Conservation (phyloP, 2,329 filamentous ascomycete genomes). For the Neofusicoccum sp. region DNA sequence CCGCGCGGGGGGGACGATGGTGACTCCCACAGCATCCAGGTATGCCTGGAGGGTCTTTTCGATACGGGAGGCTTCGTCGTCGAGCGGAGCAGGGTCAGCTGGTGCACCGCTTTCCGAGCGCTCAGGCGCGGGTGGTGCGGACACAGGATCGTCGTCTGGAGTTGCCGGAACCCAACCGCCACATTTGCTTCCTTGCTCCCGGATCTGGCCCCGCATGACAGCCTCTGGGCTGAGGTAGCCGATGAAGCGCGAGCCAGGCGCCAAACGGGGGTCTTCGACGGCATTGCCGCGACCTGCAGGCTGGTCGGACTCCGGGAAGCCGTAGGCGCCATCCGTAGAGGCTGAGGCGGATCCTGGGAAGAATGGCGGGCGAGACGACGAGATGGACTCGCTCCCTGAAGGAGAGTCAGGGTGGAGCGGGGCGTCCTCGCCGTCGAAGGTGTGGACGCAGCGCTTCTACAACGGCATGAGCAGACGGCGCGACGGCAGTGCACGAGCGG, state of each 20-base stretch:
- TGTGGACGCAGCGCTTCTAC: constrained; percentile 44
- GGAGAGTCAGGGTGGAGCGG: constrained; percentile 8
- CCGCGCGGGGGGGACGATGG: constrained; percentile 34
- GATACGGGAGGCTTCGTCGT: constrained; percentile 19
- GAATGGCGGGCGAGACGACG: constrained; percentile 22
- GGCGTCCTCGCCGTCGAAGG: constrained; percentile 37
- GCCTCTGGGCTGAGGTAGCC: constrained; percentile 49
- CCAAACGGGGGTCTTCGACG: constrained; percentile 22
- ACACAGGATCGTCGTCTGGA: constrained; percentile 1
- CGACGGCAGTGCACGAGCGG: not conserved
- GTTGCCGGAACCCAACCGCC: constrained; percentile 33
- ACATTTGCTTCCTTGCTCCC: constrained; percentile 27
- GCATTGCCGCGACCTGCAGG: not conserved
- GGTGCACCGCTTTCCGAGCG: constrained; percentile 20
- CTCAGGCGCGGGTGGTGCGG: constrained; percentile 19
- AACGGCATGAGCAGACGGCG: not conserved
- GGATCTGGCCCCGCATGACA: constrained; percentile 43
- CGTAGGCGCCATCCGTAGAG: not conserved
- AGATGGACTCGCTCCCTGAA: constrained; percentile 24
- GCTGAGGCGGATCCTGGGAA: not conserved
- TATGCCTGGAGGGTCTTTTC: constrained; percentile 36
- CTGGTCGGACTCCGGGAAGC: not conserved
- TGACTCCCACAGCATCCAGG: constrained; percentile 37
- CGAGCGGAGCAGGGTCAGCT: not conserved
- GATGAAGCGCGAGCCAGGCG: constrained; percentile 39